Base-by-base conservation (phyloP, 805 yeast species). In the Saturnispora quitensis region DNA sequence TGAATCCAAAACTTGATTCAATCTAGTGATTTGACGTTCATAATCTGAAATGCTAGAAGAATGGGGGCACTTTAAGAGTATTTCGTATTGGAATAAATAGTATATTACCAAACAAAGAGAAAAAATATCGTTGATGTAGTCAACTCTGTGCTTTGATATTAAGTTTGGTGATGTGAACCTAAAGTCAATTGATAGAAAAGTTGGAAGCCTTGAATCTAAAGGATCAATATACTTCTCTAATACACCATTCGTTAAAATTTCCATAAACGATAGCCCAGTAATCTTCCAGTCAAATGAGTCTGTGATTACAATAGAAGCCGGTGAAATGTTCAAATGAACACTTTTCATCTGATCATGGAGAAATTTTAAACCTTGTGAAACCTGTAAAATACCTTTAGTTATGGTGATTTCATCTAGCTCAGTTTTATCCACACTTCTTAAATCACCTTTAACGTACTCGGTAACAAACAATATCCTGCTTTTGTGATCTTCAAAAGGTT, bases 241-340 rank as follows among this genome's bases (percentile, higher is more conserved):
- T 15, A 75, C 77, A 40, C 66, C 70, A 3, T 73, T 69, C 5
- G 74, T 66, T 42, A 75, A 55, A 15, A 43, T 66, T 58, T 71
- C 86, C 61, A 72, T 77, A 64, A 69, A 76, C 61, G 69, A 77
- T 56, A 93, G 75, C 0, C 97, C 97, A 6, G 86, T 77, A 2
- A 93, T 64, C 65, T 91, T 93, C 98, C 99, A 93, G 68, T 93
- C 98, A 4, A 95, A 90, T 57, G 82, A 85, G 40, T 81, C 84
- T 58, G 86, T 90, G 18, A 91, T 77, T 52, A 85, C 77, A 1
- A 93, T 73, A 0, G 95, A 78, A 8, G 77, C 70, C 1, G 99
- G 99, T 56, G 82, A 82, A 34, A 93, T 58, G 57, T 89, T 86
- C 56, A 86, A 65, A 68, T 91, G 96, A 6, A 86, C 84, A 27